These are phyloP conservation scores for Triticum urartu DNA, from an alignment of 176 grass and related monocot genomes.

Conservation along the genomic window DNA sequence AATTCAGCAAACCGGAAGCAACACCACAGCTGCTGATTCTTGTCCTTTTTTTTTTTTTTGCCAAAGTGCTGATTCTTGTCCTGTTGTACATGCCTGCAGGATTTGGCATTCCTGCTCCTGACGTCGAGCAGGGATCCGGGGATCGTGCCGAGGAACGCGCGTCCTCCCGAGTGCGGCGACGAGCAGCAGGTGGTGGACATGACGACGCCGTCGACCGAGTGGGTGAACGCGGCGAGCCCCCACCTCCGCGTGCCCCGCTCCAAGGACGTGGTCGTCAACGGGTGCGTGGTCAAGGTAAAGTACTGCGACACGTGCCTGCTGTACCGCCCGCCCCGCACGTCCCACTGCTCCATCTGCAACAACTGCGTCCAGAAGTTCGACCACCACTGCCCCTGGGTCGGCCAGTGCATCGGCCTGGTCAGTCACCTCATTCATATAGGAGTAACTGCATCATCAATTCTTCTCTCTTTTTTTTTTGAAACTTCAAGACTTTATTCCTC, in stretches of 20 bases:
- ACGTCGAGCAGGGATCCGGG: constrained; percentile 91
- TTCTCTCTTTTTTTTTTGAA: too few relatives aligned
- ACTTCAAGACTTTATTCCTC: too few relatives aligned
- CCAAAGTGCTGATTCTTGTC: background rate
- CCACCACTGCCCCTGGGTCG: constrained; percentile 98
- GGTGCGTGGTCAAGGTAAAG: constrained; percentile 71
- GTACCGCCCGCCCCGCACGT: constrained; percentile 78
- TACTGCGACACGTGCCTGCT: constrained; percentile 90
- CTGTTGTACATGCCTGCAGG: constrained; percentile 17
- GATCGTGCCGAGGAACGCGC: constrained; percentile 78
- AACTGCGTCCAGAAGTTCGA: constrained; percentile 93
- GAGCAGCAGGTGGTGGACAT: background rate
- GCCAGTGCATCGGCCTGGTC: constrained; percentile 89
- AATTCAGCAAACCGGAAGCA: background rate
- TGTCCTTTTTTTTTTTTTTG: too few relatives aligned
- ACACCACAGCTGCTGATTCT: background rate
- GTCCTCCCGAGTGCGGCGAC: constrained; percentile 39
- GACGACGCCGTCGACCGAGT: constrained; percentile 58
- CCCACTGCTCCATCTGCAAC: constrained; percentile 87
- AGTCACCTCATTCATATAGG: background rate
- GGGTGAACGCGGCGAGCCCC: constrained; percentile 63
- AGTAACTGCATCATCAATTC: background rate
- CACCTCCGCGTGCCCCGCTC: constrained; percentile 65
- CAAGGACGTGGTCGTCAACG: constrained; percentile 63
- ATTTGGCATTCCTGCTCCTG: constrained; percentile 62